phyloP scores from a whole-genome alignment of 169 alveolate species.

The Besnoitia besnoiti region DNA sequence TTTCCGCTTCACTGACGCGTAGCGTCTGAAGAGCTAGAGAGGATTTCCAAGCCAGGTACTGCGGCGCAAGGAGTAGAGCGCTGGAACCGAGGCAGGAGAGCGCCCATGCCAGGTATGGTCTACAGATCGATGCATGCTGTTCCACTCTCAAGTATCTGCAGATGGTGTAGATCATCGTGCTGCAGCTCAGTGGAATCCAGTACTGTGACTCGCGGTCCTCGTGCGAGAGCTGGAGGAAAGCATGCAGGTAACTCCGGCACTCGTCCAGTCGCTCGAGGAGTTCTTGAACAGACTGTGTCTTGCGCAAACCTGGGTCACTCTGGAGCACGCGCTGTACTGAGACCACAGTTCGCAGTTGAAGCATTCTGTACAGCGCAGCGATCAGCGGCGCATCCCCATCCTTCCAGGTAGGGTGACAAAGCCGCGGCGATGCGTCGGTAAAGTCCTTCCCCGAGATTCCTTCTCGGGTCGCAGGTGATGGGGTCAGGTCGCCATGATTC shows the following conservation, averaged over 20 bases:
- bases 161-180: neutral
- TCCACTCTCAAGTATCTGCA: neutral
- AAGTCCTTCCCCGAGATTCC: no score
- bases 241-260: neutral
- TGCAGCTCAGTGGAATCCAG: neutral
- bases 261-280: neutral
- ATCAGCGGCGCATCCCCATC: neutral
- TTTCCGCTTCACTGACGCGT: neutral
- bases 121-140: neutral
- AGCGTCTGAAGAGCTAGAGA: neutral
- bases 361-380: slow-evolving; percentile 9
- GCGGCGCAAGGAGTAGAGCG: neutral
- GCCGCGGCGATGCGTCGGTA: no score
- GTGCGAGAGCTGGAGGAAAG: slow-evolving; percentile 1
- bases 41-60: slow-evolving; percentile 24
- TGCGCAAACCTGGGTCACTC: neutral
- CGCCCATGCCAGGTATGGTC: neutral
- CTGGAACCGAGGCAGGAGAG: neutral
- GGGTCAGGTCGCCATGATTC: neutral
- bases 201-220: neutral
- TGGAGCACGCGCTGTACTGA: neutral
- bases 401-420: neutral
- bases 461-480: neutral
- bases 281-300: neutral
- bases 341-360: neutral